Conservation (phyloP, 768 basidiomycete genomes). For the Macrolepiota fuliginosa region DNA sequence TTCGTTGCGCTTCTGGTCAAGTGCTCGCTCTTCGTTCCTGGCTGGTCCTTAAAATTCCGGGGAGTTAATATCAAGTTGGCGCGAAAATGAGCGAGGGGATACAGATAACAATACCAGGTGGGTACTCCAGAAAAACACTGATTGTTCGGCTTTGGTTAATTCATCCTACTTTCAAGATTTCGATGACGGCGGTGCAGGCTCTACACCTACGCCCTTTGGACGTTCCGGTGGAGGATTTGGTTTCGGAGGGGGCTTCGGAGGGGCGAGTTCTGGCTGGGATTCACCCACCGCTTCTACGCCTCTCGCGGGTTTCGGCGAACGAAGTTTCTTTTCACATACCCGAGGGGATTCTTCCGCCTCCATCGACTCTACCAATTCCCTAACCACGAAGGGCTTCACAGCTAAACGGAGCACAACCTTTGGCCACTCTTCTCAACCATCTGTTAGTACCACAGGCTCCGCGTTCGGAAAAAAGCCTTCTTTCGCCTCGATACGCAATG, state of each 20-base stretch:
- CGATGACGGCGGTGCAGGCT: constrained; percentile 68
- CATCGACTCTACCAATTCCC: constrained; percentile 69
- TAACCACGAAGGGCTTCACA: constrained; percentile 43
- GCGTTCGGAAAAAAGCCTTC: constrained; percentile 79
- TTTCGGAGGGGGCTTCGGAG: constrained; percentile 35
- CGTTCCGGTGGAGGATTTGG: constrained; percentile 45
- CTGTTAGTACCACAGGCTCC: constrained; percentile 55
- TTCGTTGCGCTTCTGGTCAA: constrained; percentile 12
- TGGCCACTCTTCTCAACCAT: constrained; percentile 71
- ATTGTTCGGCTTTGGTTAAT: constrained; percentile 4
- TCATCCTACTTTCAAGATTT: constrained; percentile 51
- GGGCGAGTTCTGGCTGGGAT: constrained; percentile 50
- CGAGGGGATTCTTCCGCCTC: constrained; percentile 80
- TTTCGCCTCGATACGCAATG: constrained; percentile 84
- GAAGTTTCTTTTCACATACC: constrained; percentile 67
- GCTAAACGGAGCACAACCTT: constrained; percentile 52
- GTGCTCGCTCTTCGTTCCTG: constrained; percentile 13
- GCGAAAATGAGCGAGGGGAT: constrained; percentile 43
- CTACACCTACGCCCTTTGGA: constrained; percentile 69
- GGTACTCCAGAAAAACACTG: constrained; percentile 14
- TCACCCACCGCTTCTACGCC: constrained; percentile 65
- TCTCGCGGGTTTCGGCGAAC: constrained; percentile 47
- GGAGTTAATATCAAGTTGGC: constrained; percentile 6
- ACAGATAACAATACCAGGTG: constrained; percentile 68
- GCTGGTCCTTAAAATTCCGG: constrained; percentile 17